Conservation (phyloP, 2,329 filamentous ascomycete species). For the Colletotrichum eleusines region DNA sequence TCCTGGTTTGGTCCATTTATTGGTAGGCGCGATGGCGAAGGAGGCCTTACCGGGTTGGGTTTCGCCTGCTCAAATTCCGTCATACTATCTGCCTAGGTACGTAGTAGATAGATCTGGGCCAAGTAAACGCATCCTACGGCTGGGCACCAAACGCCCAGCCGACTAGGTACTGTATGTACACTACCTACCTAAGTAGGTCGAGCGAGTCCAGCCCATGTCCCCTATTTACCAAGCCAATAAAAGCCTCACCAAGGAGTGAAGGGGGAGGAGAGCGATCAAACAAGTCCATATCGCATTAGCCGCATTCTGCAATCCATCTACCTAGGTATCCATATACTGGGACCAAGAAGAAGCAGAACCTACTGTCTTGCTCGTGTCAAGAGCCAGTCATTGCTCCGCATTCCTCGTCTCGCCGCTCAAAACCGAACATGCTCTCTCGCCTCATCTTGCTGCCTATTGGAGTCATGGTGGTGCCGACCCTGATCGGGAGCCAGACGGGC, state of each 20-base stretch:
- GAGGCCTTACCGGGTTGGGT: conserved; percentile 18
- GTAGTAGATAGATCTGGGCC: conserved; percentile 34
- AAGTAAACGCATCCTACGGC: conserved; percentile 27
- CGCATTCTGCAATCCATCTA: neutral
- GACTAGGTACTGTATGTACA: neutral
- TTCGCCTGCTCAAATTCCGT: conserved; percentile 12
- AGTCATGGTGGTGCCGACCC: conserved; percentile 1
- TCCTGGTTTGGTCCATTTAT: conserved; percentile 5
- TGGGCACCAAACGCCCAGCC: conserved; percentile 32
- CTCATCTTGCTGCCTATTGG: neutral
- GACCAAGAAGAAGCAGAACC: neutral
- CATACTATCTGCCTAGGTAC: neutral
- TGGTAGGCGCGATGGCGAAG: neutral
- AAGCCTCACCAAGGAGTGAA: neutral
- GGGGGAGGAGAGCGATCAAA: conserved; percentile 12
- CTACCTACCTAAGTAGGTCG: too few species aligned
- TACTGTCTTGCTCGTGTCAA: neutral
- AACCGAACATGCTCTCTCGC: neutral
- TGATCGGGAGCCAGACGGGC: neutral
- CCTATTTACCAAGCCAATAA: neutral
- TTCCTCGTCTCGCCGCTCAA: neutral
- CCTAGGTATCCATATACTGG: neutral
- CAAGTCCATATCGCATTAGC: conserved; percentile 3
- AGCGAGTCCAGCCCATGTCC: neutral
- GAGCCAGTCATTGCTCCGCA: neutral